Evolutionary conservation across 192 early-diverging fungal genomes (phyloP).

Genomic region (Backusella australiensis): DNA sequence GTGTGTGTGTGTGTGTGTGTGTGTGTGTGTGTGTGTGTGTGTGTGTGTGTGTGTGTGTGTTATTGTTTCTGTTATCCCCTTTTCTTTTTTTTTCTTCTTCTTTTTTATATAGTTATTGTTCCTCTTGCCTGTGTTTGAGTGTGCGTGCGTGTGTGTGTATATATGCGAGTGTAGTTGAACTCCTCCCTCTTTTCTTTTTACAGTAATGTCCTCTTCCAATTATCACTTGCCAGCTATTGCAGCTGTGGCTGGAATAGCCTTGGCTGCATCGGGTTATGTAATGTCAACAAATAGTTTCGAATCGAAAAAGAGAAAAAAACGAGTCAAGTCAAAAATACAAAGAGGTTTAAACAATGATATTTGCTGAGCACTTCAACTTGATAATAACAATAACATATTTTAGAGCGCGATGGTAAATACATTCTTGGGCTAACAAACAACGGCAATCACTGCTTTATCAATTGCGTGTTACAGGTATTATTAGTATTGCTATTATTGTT

Average conservation of each 20-base stretch:
- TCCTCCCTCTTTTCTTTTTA: not conserved
- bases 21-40: too few relatives aligned
- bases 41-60: too few relatives aligned
- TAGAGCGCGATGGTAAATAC: constrained; percentile 34
- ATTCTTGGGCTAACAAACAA: constrained; percentile 78
- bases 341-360: constrained; percentile 5
- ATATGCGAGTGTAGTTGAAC: not conserved
- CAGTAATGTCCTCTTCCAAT: constrained; percentile 18
- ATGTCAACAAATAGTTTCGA: constrained; percentile 3
- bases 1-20: too few relatives aligned
- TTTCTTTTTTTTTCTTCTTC: not conserved
- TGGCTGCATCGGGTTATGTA: constrained; percentile 32
- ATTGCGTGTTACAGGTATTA: constrained; percentile 80
- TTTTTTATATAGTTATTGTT: not conserved
- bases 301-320: constrained; percentile 26
- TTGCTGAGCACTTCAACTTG: not conserved
- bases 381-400: not conserved
- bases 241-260: constrained; percentile 34
- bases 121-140: not conserved
- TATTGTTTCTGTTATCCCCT: not conserved
- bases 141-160: not conserved
- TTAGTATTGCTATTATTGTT: not conserved
- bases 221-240: constrained; percentile 38
- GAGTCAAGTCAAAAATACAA: constrained; percentile 27
- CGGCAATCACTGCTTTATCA: constrained; percentile 93